Evolutionary conservation across 208 protist species (phyloP), one percentile per base, ranked within the genome.

Genomic region (Eutreptiella sp.): DNA sequence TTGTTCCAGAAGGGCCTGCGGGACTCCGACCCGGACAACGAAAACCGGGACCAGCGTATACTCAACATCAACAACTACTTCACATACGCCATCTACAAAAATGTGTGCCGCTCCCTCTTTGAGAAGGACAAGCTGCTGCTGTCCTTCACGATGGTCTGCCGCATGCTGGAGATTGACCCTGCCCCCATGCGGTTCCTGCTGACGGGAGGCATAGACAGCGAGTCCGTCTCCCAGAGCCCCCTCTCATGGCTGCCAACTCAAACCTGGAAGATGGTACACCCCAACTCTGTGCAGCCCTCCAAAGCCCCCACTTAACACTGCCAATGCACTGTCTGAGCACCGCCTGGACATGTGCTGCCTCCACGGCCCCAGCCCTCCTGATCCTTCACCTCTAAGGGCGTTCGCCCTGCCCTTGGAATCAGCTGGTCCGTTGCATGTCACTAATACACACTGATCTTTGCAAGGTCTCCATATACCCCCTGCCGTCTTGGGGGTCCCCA

Each of bases 91-190:
- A 66, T 93, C 31, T 93, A 90, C 58, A 68, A 79, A 60, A 74
- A 81, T 38, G 80, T 93, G 38, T 93, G 85, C 68, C 76, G 91
- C 55, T 89, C 87, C 32, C 80, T 95, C 39, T 96, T 95, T 66
- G 90, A 87, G 23, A 73, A 76, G 42, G 87, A 94, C 62, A 89
- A 94, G 77, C 76, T 96, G 3, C 72, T 93, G 50, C 93, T 95
- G 72, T 93, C 86, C 19, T 89, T 95, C 59, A 85, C 88, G 31
- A 92, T 97, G 77, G 90, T 83, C 38, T 72, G 93, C 34, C 83
- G 88, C 77, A 84, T 96, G 28, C 80, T 88, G 73, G 45, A 80
- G n/a, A 80, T 94, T 33, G 80, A 97, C 71, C 36, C 75, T 19
- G 62, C 63, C 28, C 66, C 91, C 64, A 73, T 94, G 38, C 83